Percentiles rank a stretch among this genome's conserved stretches.
These are phyloP conservation scores for Inga laurina DNA, from an alignment of 306 rosid genomes.

Conservation along the genomic window DNA sequence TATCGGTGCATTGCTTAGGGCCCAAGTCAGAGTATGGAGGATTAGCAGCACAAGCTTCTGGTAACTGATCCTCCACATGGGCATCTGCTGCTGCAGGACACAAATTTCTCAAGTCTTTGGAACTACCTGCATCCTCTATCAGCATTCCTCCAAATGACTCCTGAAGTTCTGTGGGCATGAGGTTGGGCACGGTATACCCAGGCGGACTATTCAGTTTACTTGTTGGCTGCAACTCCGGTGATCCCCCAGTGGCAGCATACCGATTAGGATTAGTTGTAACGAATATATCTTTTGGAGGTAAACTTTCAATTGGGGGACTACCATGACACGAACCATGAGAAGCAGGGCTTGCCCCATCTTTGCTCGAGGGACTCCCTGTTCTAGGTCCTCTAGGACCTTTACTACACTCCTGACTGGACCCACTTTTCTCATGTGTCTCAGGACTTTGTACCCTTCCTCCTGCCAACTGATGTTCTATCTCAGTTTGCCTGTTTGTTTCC, in stretches of 20 bases:
- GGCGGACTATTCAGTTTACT: conserved; percentile 29
- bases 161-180: conserved; percentile 50
- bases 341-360: conserved; percentile 70
- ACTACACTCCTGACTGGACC: conserved; percentile 28
- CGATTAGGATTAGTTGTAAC: conserved; percentile 47
- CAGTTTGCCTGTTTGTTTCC: conserved; percentile 40
- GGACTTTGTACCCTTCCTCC: conserved; percentile 40
- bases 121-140: conserved; percentile 74
- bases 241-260: conserved; percentile 40
- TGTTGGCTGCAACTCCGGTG: conserved; percentile 54
- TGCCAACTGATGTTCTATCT: conserved; percentile 46
- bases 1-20: conserved; percentile 51
- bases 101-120: conserved; percentile 75
- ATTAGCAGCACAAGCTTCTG: conserved; percentile 55
- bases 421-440: conserved; percentile 44
- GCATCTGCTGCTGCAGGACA: conserved; percentile 74
- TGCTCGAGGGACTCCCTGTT: conserved; percentile 67
- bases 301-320: conserved; percentile 61
- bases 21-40: conserved; percentile 43
- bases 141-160: conserved; percentile 69
- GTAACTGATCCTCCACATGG: conserved; percentile 60
- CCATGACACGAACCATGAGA: conserved; percentile 80
- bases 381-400: conserved; percentile 44
- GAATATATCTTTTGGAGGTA: conserved; percentile 41
- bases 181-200: conserved; percentile 36